Base-by-base conservation (phyloP, 176 grass and related monocot genomes). In the Bromus sterilis region DNA sequence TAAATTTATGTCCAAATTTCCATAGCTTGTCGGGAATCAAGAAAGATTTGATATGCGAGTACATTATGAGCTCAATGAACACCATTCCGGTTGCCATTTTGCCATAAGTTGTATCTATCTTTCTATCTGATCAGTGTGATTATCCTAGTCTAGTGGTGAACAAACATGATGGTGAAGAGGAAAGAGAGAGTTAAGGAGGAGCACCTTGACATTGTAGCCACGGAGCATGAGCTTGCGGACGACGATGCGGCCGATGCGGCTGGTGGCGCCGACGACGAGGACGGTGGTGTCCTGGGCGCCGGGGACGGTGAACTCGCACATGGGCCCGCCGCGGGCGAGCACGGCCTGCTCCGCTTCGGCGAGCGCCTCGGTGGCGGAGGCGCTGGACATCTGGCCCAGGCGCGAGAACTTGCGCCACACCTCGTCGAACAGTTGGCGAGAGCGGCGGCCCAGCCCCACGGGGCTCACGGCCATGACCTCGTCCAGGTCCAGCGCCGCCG, bases 401-500 rank as follows among this genome's bases (percentile, higher is more conserved):
- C 84, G 92, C n/a, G 95, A 98, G 92, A 98, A 94, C 84, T 93
- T 98, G 80, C 92, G 88, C 92, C 95, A 98, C 82, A 98, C 92
- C 81, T 98, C 95, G 82, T 98, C 90, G 87, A 98, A 98, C 44
- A 98, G 78, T 90, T 94, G 95, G 68, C 92, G 88, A 16, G 92
- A 98, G 11, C 83, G 87, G 5, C 95, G 92, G 11, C 95, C 95
- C 15, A 98, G 86, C 0, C 92, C 95, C 60, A 98, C 92, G 28
- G 95, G 95, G 75, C 92, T 98, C 70, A 95, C 92, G 18, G 76
- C 16, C 60, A 93, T 92, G 57, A 94, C 92, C 24, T 91, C 90
- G 29, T 95, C 93, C 58, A 97, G 87, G 18, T 95, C 93, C 43
- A 97, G 84, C 13, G 76, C 41, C 21, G 66, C 82, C 56, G 81